phyloP scores from a whole-genome alignment of 2,329 filamentous ascomycete species.

The Aspergillus sp. region DNA sequence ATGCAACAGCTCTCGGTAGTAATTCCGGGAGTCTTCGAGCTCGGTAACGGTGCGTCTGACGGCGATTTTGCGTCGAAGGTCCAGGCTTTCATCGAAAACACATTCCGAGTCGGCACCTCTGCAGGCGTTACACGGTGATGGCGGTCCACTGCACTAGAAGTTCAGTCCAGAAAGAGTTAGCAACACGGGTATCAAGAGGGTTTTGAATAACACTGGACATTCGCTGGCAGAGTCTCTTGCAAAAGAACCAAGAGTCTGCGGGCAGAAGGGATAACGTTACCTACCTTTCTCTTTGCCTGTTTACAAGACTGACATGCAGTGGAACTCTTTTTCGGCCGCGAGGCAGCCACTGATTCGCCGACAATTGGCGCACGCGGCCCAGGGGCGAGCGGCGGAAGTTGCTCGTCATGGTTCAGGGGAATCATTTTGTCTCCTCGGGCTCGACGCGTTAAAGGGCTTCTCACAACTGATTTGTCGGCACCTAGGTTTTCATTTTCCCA shows the following conservation, averaged over 20 bases:
- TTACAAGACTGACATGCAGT: conserved; percentile 28
- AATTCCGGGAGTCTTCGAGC: conserved; percentile 23
- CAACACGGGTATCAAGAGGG: conserved; percentile 3
- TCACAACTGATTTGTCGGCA: neutral
- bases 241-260: neutral
- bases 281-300: conserved; percentile 29
- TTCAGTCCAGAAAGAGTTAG: no score
- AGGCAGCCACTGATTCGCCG: conserved; percentile 11
- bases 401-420: conserved; percentile 12
- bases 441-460: neutral
- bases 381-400: conserved; percentile 21
- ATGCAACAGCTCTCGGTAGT: conserved; percentile 23
- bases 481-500: neutral
- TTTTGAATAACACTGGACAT: neutral
- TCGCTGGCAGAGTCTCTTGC: neutral
- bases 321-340: conserved; percentile 26
- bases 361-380: conserved; percentile 12
- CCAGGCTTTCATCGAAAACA: conserved; percentile 26
- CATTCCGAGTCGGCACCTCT: conserved; percentile 20
- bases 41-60: conserved; percentile 28
- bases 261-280: neutral
- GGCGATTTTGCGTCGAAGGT: conserved; percentile 29
- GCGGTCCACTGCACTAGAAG: conserved; percentile 25
- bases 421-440: conserved; percentile 6
- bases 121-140: conserved; percentile 29